Evolutionary conservation across 768 basidiomycete species (phyloP).

Genomic region (Suillus americanus): DNA sequence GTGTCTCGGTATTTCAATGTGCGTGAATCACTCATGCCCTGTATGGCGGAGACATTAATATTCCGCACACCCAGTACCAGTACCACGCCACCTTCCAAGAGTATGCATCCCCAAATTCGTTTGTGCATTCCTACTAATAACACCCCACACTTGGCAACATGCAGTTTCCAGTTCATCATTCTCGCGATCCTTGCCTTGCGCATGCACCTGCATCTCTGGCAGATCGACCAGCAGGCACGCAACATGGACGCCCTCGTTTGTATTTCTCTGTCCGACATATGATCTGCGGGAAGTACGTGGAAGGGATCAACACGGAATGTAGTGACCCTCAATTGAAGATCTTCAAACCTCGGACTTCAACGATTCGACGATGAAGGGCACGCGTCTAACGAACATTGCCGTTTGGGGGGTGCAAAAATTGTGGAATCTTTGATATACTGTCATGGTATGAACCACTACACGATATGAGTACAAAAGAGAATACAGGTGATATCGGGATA

Average conservation of each 20-base stretch:
- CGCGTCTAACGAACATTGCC: neutral
- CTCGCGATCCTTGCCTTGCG: neutral
- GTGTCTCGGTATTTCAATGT: neutral
- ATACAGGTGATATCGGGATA: neutral
- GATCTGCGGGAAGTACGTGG: neutral
- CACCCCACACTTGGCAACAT: neutral
- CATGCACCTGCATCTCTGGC: slow-evolving; percentile 1
- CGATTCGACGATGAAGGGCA: neutral
- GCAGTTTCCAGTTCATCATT: neutral
- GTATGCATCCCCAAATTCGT: neutral
- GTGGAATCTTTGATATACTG: neutral
- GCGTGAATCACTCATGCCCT: neutral
- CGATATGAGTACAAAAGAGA: neutral
- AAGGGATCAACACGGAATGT: neutral
- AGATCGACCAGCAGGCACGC: neutral
- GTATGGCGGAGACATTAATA: neutral
- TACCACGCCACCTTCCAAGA: neutral
- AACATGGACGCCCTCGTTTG: neutral
- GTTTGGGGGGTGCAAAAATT: neutral
- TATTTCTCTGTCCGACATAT: neutral
- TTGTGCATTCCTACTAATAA: neutral
- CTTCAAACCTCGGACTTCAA: neutral
- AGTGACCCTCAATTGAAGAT: neutral
- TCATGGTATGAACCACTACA: neutral
- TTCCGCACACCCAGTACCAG: neutral